These are phyloP conservation scores for Diutina ranongensis DNA, from an alignment of 1,139 yeast species.

Conservation along the genomic window DNA sequence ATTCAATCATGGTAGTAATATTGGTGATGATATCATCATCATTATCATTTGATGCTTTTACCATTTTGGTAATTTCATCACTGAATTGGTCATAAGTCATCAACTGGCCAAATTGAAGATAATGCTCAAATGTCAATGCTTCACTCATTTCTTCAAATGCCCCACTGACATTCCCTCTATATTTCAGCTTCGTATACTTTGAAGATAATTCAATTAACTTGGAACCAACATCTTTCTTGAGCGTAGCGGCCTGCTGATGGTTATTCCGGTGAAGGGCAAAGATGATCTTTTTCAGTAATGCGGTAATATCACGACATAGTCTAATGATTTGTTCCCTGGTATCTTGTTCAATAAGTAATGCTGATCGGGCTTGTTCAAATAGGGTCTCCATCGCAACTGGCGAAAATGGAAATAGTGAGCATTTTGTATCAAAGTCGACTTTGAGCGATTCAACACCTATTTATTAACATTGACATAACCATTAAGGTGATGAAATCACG, in stretches of 20 bases:
- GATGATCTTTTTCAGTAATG: constrained; percentile 27
- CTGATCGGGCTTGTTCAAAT: background rate
- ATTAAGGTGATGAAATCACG: no score
- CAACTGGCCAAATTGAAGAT: constrained; percentile 12
- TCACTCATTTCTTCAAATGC: constrained; percentile 28
- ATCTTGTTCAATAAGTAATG: constrained; percentile 13
- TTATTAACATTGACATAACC: no score
- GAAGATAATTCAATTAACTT: constrained; percentile 8
- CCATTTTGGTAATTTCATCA: constrained; percentile 9
- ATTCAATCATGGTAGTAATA: background rate
- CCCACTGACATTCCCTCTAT: constrained; percentile 16
- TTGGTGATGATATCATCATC: no score
- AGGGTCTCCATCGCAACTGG: constrained; percentile 5
- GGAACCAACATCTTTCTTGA: constrained; percentile 6
- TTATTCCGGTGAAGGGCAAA: constrained; percentile 24
- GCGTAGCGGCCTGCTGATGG: constrained; percentile 10
- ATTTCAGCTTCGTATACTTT: constrained; percentile 9
- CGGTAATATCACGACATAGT: constrained; percentile 25
- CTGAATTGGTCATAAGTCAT: constrained; percentile 13
- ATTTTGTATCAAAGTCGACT: no score
- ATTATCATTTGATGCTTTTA: background rate
- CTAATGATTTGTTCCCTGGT: constrained; percentile 26
- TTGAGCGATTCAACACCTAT: no score
- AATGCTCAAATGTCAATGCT: constrained; percentile 25
- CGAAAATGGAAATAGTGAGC: no score